These are phyloP conservation scores for Taiozyma sp. DNA, from an alignment of 1,139 yeast species.

Conservation along the genomic window DNA sequence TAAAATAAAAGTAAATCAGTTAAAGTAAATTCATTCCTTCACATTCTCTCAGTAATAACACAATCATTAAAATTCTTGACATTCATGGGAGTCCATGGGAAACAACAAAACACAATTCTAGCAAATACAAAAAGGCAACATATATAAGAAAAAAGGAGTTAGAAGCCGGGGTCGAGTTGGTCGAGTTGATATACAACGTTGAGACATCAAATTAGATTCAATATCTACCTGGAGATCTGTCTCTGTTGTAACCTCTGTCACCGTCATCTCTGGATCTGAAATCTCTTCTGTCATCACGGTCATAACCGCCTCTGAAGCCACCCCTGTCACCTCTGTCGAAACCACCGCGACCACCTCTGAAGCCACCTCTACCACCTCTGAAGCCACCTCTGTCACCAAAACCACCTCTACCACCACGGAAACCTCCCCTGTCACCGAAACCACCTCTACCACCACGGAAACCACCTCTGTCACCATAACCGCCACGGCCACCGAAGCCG, in stretches of 20 bases:
- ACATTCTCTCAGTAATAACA: neutral
- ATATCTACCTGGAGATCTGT: conserved; percentile 56
- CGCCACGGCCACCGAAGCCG: conserved; percentile 30
- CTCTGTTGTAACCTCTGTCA: conserved; percentile 38
- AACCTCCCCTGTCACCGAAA: conserved; percentile 28
- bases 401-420: conserved; percentile 32
- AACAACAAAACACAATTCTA: neutral
- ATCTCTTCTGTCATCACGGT: conserved; percentile 26
- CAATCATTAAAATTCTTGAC: neutral
- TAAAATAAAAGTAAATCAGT: neutral
- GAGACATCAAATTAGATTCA: conserved; percentile 17
- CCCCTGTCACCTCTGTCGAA: conserved; percentile 23
- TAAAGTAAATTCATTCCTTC: neutral
- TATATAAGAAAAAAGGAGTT: neutral
- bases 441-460: conserved; percentile 26
- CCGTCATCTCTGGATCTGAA: conserved; percentile 27
- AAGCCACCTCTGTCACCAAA: conserved; percentile 34
- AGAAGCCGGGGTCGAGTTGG: neutral
- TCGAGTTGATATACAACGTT: neutral
- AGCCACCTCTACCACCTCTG: conserved; percentile 44
- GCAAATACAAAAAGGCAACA: neutral
- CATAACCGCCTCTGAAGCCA: conserved; percentile 27
- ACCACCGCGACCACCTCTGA: conserved; percentile 26
- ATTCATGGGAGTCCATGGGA: neutral
- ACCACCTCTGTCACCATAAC: conserved; percentile 25